These are phyloP conservation scores for Blastocystis sp. DNA, from an alignment of 352 stramenopile genomes.

Conservation along the genomic window DNA sequence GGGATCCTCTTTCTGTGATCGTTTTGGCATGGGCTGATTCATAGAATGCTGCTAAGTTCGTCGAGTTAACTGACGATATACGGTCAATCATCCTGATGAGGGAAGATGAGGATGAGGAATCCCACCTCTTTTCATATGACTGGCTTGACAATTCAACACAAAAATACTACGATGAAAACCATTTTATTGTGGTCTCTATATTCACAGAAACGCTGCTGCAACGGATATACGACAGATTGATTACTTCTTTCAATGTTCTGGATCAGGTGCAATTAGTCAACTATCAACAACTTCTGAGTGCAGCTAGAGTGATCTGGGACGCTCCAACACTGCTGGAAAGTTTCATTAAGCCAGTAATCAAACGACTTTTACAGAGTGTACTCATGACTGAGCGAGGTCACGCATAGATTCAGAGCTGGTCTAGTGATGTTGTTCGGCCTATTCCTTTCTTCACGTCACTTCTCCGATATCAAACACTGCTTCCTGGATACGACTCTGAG, in stretches of 20 bases:
- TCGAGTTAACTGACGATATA: neutral
- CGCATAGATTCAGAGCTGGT: neutral
- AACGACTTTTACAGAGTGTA: neutral
- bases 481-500: neutral
- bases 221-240: neutral
- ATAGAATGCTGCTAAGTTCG: neutral
- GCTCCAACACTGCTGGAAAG: neutral
- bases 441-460: neutral
- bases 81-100: neutral
- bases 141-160: neutral
- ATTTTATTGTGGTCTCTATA: neutral
- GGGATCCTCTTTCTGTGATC: neutral
- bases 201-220: neutral
- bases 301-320: neutral
- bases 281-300: neutral
- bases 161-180: neutral
- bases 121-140: neutral
- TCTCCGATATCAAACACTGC: neutral
- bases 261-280: neutral
- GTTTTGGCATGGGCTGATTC: neutral
- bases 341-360: neutral
- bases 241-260: neutral
- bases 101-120: slow-evolving; percentile 9
- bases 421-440: neutral
- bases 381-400: neutral